Evolutionary conservation across 179 eudicot genomes (phyloP).

Genomic region (Beta lomatogona): DNA sequence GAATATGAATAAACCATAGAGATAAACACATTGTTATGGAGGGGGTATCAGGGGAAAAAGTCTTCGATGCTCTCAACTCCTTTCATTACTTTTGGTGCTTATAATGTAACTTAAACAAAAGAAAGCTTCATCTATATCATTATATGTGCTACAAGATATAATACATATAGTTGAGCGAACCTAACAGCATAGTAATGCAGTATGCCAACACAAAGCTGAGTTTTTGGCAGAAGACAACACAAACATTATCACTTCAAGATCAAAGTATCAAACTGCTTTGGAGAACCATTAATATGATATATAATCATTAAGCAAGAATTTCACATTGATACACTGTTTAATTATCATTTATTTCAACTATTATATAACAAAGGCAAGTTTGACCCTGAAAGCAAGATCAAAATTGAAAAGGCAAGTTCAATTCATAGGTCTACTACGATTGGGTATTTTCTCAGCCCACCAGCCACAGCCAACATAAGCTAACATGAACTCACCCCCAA

Average conservation of each 20-base stretch:
- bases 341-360: neutral
- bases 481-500: neutral
- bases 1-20: neutral
- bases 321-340: neutral
- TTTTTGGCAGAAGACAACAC: neutral
- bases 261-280: neutral
- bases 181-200: no score
- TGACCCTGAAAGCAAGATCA: neutral
- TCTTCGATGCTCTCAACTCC: neutral
- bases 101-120: no score
- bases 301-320: neutral
- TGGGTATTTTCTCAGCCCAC: neutral
- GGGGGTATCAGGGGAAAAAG: neutral
- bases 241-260: neutral
- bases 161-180: neutral
- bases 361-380: neutral
- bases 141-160: neutral
- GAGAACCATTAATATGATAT: neutral
- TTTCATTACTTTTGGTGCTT: no score
- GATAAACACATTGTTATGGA: neutral
- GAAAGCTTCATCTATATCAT: neutral
- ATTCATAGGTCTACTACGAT: neutral
- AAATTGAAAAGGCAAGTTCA: neutral
- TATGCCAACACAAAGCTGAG: neutral
- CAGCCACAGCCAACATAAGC: neutral